These are phyloP conservation scores for Ophiostoma sp. DNA, from an alignment of 2,329 filamentous ascomycete species.

Conservation along the genomic window DNA sequence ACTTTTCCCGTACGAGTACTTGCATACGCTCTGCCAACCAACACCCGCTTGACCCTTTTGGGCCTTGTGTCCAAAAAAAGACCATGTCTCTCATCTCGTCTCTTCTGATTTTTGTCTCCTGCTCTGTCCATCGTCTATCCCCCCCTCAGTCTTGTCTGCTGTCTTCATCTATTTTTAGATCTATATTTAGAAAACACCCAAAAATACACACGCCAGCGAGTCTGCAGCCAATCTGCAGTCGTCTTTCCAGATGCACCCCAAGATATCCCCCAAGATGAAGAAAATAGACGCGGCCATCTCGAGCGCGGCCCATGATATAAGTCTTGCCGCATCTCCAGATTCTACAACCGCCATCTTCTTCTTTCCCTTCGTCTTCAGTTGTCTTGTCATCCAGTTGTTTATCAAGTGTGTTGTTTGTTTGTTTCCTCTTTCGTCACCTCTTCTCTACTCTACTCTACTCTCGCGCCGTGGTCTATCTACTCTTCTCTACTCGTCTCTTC, in stretches of 20 bases:
- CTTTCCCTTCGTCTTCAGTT: constrained; percentile 38
- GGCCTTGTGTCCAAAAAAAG: background rate
- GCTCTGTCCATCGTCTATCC: background rate
- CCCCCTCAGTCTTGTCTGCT: constrained; percentile 6
- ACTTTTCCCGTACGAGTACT: background rate
- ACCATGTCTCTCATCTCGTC: background rate
- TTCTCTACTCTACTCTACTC: constrained; percentile 17
- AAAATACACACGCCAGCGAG: constrained; percentile 11
- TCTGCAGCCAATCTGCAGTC: constrained; percentile 19
- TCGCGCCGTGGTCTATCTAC: constrained; percentile 11
- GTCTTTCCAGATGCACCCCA: constrained; percentile 17
- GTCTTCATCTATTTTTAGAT: background rate
- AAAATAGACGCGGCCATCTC: constrained; percentile 34
- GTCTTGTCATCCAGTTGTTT: constrained; percentile 28
- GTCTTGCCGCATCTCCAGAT: constrained; percentile 41
- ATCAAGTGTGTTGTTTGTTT: constrained; percentile 21
- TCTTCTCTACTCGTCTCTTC: background rate
- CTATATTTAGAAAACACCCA: constrained; percentile 9
- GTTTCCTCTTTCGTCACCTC: constrained; percentile 20
- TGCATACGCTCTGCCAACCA: no score
- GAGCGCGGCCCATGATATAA: constrained; percentile 52
- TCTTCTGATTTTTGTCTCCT: background rate
- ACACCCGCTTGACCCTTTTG: no score
- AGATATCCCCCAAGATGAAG: constrained; percentile 2
- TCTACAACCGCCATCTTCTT: constrained; percentile 11